Conservation (phyloP, 176 grass and related monocot species). For the Neostapfia colusana region DNA sequence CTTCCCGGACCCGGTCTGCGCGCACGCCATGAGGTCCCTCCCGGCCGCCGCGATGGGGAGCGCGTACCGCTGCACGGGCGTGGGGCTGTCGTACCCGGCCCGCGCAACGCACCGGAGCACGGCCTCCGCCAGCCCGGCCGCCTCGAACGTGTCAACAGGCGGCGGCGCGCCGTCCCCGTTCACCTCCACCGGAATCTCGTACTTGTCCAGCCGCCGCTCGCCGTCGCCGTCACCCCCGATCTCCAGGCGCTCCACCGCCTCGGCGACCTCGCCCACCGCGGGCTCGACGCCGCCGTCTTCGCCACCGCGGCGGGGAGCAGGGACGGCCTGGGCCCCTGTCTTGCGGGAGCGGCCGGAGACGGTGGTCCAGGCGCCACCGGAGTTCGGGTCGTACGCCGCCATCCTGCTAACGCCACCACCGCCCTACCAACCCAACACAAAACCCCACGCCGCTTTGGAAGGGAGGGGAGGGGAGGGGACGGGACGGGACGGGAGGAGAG, state of each 20-base stretch:
- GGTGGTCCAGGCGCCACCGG: constrained; percentile 13
- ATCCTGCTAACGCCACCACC: constrained; percentile 21
- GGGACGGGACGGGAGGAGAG: constrained; percentile 1
- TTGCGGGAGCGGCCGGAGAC: constrained; percentile 7
- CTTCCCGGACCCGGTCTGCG: constrained; percentile 88
- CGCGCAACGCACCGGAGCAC: constrained; percentile 59
- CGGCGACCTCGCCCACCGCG: constrained; percentile 1
- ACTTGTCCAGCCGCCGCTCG: constrained; percentile 41
- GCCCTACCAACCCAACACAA: constrained; percentile 12
- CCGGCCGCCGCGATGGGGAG: constrained; percentile 59
- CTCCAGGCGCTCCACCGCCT: constrained; percentile 16
- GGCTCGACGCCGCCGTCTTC: not conserved
- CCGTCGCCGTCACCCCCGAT: constrained; percentile 15
- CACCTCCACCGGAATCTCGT: constrained; percentile 76
- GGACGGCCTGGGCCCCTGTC: not conserved
- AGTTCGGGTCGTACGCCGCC: not conserved
- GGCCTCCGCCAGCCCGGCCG: constrained; percentile 55
- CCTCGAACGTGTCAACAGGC: constrained; percentile 51
- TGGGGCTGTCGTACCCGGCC: constrained; percentile 61
- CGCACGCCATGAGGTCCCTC: constrained; percentile 80
- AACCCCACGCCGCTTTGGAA: constrained; percentile 34
- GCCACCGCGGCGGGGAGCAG: not conserved
- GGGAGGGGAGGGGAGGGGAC: not conserved
- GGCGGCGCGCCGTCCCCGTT: constrained; percentile 54
- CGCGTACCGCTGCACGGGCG: constrained; percentile 79